A percentile compares a stretch with the other conserved stretches of the same genome.
Conservation (phyloP, 73 alveolate genomes). For the Symbiodinium pilosum region DNA sequence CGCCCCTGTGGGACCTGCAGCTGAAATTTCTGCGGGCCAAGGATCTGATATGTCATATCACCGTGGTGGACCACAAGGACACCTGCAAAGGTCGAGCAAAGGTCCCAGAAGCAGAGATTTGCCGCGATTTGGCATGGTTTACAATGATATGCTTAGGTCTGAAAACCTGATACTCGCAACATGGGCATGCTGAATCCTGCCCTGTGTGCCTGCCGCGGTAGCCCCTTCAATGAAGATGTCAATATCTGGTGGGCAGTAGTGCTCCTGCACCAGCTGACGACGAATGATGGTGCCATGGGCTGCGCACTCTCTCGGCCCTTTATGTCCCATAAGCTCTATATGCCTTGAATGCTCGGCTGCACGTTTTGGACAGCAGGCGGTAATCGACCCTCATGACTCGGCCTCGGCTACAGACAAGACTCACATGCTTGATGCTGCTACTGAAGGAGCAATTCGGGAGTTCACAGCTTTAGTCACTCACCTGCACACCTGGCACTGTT, state of each 20-base stretch:
- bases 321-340: neutral
- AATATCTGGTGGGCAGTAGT: conserved; percentile 9
- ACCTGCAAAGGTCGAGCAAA: neutral
- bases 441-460: too few species aligned
- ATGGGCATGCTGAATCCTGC: too few species aligned
- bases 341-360: conserved; percentile 23
- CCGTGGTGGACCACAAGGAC: conserved; percentile 6
- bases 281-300: too few species aligned
- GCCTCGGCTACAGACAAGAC: neutral
- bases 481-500: too few species aligned
- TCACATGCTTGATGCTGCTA: neutral
- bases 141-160: neutral
- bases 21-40: too few species aligned
- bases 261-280: too few species aligned
- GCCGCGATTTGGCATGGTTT: too few species aligned
- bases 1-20: too few species aligned
- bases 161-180: too few species aligned
- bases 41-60: neutral
- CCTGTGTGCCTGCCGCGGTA: neutral
- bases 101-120: neutral
- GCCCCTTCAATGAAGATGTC: conserved; percentile 19
- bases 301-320: too few species aligned
- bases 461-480: too few species aligned
- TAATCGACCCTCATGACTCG: neutral
- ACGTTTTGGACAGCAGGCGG: neutral